Base-by-base conservation (phyloP, 495 filamentous ascomycete species). In the Clavariopsis aquatica region DNA sequence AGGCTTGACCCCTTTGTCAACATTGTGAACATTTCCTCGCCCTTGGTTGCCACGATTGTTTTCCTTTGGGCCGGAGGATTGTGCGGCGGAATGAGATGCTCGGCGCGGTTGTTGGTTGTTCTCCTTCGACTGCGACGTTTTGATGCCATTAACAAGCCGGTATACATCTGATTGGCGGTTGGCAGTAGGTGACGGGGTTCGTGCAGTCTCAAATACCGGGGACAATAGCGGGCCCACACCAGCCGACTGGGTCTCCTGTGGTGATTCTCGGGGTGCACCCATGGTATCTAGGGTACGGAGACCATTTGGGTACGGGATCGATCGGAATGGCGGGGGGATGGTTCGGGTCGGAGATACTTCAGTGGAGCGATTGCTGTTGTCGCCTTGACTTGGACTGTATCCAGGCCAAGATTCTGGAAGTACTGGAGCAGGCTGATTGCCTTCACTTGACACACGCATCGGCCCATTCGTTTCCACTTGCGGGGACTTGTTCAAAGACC, bases 131-230 rank as follows among this genome's bases (percentile, higher is more conserved):
- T 63, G 57, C 12, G 31, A 13, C 24, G n/a, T n/a, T n/a, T 59
- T 67, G 56, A 26, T 43, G 12, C 58, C 65, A 49, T 62, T 64
- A 4, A 49, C 26, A 19, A 49, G 53, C 62, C 58, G 62, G 20
- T 23, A 24, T 6, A 29, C 36, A 7, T 65, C 65, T 24, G 36
- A 49, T 34, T 65, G 71, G 23, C 76, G 72, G 54, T 41, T 71
- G 17, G 66, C 69, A 7, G 70, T 77, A 8, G 79, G 79, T 9
- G 79, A 80, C 0, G 79, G 79, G 12, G 79, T 80, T 19, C 75
- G 66, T 3, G 77, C 76, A 5, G 12, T 34, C 70, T 82, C 79
- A 15, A 74, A 71, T 8, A 82, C 79, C 19, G 79, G 79, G 15
- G 79, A 81, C 13, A 82, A 71, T 1, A 80, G 59, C 7, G 79